Conservation (phyloP, 2,329 filamentous ascomycete genomes). For the Plectosphaerella cucumerina region DNA sequence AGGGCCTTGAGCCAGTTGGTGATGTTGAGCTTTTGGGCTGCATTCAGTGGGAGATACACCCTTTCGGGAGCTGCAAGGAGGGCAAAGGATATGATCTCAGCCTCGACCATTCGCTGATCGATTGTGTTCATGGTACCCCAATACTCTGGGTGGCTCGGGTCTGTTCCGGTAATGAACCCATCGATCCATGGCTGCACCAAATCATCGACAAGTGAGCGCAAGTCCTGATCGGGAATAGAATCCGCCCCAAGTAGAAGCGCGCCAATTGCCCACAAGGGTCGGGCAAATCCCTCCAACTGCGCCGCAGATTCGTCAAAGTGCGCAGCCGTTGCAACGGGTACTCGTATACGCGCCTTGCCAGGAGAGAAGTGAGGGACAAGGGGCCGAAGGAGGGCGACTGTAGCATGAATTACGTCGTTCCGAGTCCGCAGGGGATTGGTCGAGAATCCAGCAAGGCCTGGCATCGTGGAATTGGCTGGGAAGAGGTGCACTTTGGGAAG, state of each 20-base stretch:
- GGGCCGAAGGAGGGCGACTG: slow-evolving; percentile 27
- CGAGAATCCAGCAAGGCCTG: slow-evolving; percentile 32
- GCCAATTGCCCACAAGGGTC: slow-evolving; percentile 30
- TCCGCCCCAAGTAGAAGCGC: slow-evolving; percentile 36
- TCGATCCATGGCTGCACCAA: slow-evolving; percentile 22
- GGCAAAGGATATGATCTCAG: slow-evolving; percentile 45
- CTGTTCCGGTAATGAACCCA: slow-evolving; percentile 25
- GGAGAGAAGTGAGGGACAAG: slow-evolving; percentile 27
- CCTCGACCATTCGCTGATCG: slow-evolving; percentile 52
- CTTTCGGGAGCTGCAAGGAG: slow-evolving; percentile 36
- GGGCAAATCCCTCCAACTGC: slow-evolving; percentile 40
- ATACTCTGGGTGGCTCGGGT: slow-evolving; percentile 31
- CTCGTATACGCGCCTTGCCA: slow-evolving; percentile 26
- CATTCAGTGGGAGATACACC: slow-evolving; percentile 25
- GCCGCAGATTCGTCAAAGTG: slow-evolving; percentile 40
- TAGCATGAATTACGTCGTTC: slow-evolving; percentile 28
- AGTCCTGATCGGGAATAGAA: slow-evolving; percentile 3
- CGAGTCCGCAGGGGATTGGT: slow-evolving; percentile 32
- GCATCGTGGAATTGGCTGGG: slow-evolving; percentile 20
- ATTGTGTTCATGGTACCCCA: slow-evolving; percentile 41
- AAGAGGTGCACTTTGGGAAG: not conserved
- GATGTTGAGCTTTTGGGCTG: slow-evolving; percentile 28
- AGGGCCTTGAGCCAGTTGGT: slow-evolving; percentile 31
- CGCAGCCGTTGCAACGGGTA: slow-evolving; percentile 31
- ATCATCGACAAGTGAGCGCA: slow-evolving; percentile 2